Conservation (phyloP, 345 rosid species). For the Boechera stricta region DNA sequence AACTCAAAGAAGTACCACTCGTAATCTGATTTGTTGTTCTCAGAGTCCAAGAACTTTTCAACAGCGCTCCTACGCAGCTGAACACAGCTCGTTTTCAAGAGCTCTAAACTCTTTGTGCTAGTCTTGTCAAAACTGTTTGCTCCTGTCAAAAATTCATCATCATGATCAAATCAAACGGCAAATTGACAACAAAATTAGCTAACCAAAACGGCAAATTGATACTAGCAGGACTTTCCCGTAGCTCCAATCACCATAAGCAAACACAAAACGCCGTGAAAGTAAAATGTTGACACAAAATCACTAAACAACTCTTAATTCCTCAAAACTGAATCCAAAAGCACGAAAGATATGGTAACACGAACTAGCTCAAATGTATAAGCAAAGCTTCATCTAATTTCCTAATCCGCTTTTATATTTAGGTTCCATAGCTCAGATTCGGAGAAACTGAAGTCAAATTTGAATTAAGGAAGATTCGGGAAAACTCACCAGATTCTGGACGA, state of each 20-base stretch:
- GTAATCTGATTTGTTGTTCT: slow-evolving; percentile 41
- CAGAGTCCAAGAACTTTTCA: slow-evolving; percentile 45
- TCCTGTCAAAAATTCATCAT: slow-evolving; percentile 16
- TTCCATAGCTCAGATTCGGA: slow-evolving; percentile 25
- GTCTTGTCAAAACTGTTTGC: slow-evolving; percentile 1
- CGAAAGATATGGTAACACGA: background rate
- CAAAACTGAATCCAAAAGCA: slow-evolving; percentile 2
- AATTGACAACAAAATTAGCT: background rate
- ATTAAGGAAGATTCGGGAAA: slow-evolving; percentile 30
- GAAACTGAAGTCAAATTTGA: slow-evolving; percentile 9
- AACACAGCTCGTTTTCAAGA: slow-evolving; percentile 25
- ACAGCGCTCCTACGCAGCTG: slow-evolving; percentile 31
- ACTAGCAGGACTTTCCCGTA: too few relatives aligned
- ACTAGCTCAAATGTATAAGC: slow-evolving; percentile 5
- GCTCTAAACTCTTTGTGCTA: slow-evolving; percentile 18
- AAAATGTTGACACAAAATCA: background rate
- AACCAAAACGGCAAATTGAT: too few relatives aligned
- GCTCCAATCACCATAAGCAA: too few relatives aligned
- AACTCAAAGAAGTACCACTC: slow-evolving; percentile 35
- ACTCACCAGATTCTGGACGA: slow-evolving; percentile 50
- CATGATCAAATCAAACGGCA: background rate
- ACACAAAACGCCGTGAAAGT: background rate
- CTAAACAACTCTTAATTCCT: background rate
- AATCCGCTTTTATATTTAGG: background rate
- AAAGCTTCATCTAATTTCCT: background rate